phyloP scores from a whole-genome alignment of 2,329 filamentous ascomycete genomes.

The Blastomyces parvus region DNA sequence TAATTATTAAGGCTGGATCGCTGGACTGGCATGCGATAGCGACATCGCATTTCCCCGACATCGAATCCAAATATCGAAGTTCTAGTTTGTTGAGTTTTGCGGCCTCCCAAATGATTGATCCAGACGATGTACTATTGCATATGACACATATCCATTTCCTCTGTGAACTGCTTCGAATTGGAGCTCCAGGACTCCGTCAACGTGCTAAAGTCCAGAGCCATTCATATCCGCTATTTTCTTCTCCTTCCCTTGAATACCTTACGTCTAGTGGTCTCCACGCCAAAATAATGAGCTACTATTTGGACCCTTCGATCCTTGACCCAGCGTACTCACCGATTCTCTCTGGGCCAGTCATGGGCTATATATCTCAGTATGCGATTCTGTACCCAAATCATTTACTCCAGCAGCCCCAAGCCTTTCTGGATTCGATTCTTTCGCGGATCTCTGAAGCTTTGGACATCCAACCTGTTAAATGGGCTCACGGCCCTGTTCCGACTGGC shows the following conservation, averaged over 20 bases:
- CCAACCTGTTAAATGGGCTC: constrained; percentile 42
- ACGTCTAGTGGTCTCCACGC: constrained; percentile 43
- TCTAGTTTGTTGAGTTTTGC: constrained; percentile 47
- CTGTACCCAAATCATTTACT: constrained; percentile 48
- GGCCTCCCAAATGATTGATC: constrained; percentile 47
- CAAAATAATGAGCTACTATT: constrained; percentile 41
- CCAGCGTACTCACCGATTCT: constrained; percentile 46
- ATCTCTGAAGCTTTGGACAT: constrained; percentile 40
- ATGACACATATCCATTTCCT: constrained; percentile 51
- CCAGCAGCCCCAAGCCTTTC: constrained; percentile 30
- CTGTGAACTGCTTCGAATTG: constrained; percentile 42
- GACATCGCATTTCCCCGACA: constrained; percentile 42
- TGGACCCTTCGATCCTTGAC: constrained; percentile 43
- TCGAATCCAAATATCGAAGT: constrained; percentile 39
- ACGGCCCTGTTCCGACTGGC: constrained; percentile 44
- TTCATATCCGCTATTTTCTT: constrained; percentile 31
- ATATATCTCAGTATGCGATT: constrained; percentile 48
- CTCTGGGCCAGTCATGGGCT: constrained; percentile 46
- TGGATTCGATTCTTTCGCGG: constrained; percentile 40
- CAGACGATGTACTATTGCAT: constrained; percentile 51
- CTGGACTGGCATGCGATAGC: constrained; percentile 48
- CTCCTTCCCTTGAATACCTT: constrained; percentile 44
- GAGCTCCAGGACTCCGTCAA: constrained; percentile 26
- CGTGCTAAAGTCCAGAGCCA: constrained; percentile 22
- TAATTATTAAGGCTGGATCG: constrained; percentile 44